A percentile compares a stretch with the other conserved stretches of the same genome.
phyloP scores from a whole-genome alignment of 164 flowering plant genomes.

The Annona cherimola region DNA sequence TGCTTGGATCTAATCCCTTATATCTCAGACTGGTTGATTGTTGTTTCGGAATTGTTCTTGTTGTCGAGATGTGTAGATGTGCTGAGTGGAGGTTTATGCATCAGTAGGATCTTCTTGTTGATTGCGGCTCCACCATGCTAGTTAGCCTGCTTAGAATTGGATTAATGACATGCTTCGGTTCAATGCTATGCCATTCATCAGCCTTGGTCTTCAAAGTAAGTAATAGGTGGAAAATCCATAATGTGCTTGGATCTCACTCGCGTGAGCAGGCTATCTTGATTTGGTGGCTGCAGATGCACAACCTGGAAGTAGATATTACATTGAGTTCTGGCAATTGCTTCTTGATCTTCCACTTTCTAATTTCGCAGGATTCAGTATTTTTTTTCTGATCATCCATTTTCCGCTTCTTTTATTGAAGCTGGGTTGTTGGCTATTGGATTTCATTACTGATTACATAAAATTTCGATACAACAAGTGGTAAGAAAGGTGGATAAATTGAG shows the following conservation, averaged over 20 bases:
- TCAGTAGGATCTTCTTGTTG: not conserved
- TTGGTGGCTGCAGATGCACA: not conserved
- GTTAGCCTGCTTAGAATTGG: not conserved
- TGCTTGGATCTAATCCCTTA: not conserved
- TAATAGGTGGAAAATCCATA: not conserved
- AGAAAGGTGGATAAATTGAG: conserved; percentile 17
- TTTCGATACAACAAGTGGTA: conserved; percentile 19
- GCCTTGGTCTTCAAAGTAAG: not conserved
- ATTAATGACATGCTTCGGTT: not conserved
- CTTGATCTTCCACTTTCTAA: not conserved
- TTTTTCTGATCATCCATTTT: not conserved
- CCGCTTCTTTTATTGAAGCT: not conserved
- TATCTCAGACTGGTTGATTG: not conserved
- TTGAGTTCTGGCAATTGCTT: not conserved
- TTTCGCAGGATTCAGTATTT: not conserved
- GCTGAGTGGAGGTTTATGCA: too few species aligned
- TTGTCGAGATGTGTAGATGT: not conserved
- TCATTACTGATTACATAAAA: not conserved
- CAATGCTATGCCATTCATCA: not conserved
- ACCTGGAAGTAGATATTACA: not conserved
- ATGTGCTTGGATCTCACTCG: not conserved
- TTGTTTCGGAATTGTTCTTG: not conserved
- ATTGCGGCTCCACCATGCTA: not conserved
- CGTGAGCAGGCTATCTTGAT: not conserved
- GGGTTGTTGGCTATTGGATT: not conserved